Conservation (phyloP, 2,329 filamentous ascomycete genomes). For the Madurella mycetomatis region DNA sequence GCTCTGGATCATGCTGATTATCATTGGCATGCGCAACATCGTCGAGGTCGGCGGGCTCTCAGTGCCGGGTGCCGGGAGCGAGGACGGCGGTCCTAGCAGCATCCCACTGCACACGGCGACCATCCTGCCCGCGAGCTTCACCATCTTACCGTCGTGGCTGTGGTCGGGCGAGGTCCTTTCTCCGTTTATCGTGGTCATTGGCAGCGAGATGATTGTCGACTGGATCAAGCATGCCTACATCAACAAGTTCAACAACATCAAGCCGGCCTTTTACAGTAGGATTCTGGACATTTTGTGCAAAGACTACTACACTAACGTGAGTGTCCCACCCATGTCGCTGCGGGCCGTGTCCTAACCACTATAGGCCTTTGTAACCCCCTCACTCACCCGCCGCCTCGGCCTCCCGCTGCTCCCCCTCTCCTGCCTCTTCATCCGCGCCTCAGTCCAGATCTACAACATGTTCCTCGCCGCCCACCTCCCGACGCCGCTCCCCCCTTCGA, state of each 20-base stretch:
- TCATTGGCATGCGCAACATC: constrained; percentile 93
- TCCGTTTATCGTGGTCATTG: constrained; percentile 88
- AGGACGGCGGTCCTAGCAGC: constrained; percentile 47
- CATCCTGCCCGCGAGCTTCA: constrained; percentile 87
- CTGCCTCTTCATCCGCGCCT: constrained; percentile 91
- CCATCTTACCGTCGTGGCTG: constrained; percentile 74
- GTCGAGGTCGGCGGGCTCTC: constrained; percentile 89
- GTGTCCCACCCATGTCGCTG: constrained; percentile 25
- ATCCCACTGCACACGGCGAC: constrained; percentile 63
- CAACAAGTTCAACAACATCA: constrained; percentile 97
- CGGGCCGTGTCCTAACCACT: constrained; percentile 11
- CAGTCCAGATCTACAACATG: constrained; percentile 97
- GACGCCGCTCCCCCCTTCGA: constrained; percentile 61
- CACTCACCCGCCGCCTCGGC: constrained; percentile 82
- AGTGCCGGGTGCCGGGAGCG: constrained; percentile 50
- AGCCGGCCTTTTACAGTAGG: constrained; percentile 80
- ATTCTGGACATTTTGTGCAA: constrained; percentile 93
- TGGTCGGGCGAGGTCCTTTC: constrained; percentile 80
- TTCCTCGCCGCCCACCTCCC: constrained; percentile 85
- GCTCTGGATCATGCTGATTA: constrained; percentile 93
- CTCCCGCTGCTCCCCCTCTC: constrained; percentile 88
- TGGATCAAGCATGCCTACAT: constrained; percentile 98
- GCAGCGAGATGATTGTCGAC: constrained; percentile 94
- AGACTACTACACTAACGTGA: constrained; percentile 92
- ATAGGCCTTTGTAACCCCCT: constrained; percentile 83